phyloP scores from a whole-genome alignment of 768 basidiomycete genomes.

The Lactarius sanguifluus region DNA sequence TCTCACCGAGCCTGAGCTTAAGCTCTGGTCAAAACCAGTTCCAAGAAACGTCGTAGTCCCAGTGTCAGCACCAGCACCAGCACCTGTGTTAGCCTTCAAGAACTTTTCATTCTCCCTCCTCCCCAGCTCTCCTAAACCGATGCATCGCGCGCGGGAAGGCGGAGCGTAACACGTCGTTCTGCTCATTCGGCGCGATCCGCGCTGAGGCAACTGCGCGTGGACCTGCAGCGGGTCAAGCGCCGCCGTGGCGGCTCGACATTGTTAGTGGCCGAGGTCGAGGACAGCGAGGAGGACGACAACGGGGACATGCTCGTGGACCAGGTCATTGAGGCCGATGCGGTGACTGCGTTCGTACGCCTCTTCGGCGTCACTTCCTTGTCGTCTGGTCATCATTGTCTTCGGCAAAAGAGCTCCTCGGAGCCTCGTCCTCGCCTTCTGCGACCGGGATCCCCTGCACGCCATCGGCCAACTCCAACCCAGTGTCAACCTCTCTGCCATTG shows the following conservation, averaged over 20 bases:
- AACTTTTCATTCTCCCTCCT: slow-evolving; percentile 40
- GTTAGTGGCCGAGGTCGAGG: slow-evolving; percentile 7
- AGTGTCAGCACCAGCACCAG: slow-evolving; percentile 6
- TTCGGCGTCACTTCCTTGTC: too few relatives aligned
- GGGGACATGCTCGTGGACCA: slow-evolving; percentile 47
- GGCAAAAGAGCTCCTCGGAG: too few relatives aligned
- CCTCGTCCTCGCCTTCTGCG: too few relatives aligned
- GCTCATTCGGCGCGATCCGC: slow-evolving; percentile 53
- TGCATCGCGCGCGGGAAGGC: slow-evolving; percentile 33
- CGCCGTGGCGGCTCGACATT: slow-evolving; percentile 46
- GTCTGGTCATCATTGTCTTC: too few relatives aligned
- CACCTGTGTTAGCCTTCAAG: slow-evolving; percentile 32
- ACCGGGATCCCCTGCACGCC: too few relatives aligned
- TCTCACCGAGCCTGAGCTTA: neutral
- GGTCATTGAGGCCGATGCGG: slow-evolving; percentile 50
- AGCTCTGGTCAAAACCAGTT: neutral
- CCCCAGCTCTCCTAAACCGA: slow-evolving; percentile 34
- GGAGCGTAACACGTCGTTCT: slow-evolving; percentile 41
- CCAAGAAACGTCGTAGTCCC: neutral
- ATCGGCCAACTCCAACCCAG: too few relatives aligned
- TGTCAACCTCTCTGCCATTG: too few relatives aligned
- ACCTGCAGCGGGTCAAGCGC: slow-evolving; percentile 49
- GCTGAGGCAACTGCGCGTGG: slow-evolving; percentile 51
- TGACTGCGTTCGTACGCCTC: slow-evolving; percentile 55
- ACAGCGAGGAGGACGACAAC: slow-evolving; percentile 34